phyloP scores from a whole-genome alignment of 106 monocot species.

The Narthecium ossifragum region DNA sequence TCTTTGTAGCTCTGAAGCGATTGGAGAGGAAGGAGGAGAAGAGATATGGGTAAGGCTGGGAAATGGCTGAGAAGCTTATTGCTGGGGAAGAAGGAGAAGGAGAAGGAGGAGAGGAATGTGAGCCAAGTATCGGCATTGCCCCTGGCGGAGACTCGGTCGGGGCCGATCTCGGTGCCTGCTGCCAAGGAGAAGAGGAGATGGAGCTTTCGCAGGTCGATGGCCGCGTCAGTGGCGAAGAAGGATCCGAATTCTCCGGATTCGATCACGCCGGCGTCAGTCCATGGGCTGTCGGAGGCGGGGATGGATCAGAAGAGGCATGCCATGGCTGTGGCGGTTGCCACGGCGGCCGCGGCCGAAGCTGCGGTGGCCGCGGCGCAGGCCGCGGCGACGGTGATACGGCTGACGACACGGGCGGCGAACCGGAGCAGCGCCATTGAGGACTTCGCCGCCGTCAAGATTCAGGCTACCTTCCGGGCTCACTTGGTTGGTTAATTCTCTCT shows the following conservation, averaged over 20 bases:
- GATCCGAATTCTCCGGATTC: background rate
- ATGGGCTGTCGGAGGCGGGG: slow-evolving; percentile 10
- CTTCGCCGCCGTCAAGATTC: slow-evolving; percentile 55
- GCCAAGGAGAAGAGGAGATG: slow-evolving; percentile 38
- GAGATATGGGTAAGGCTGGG: slow-evolving; percentile 31
- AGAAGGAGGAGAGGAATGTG: slow-evolving; percentile 4
- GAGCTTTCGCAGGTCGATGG: slow-evolving; percentile 38
- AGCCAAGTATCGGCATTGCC: background rate
- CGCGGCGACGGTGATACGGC: slow-evolving; percentile 29
- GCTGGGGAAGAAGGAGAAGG: slow-evolving; percentile 31
- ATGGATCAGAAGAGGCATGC: slow-evolving; percentile 45
- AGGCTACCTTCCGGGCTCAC: slow-evolving; percentile 50
- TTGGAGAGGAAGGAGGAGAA: background rate
- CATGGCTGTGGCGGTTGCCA: slow-evolving; percentile 39
- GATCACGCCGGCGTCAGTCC: background rate
- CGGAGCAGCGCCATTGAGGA: slow-evolving; percentile 24
- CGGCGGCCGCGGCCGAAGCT: slow-evolving; percentile 39
- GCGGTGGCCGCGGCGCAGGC: slow-evolving; percentile 42
- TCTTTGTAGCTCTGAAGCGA: background rate
- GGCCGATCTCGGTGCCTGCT: background rate
- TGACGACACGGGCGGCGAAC: slow-evolving; percentile 6
- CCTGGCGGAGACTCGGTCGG: slow-evolving; percentile 1
- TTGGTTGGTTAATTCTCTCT: slow-evolving; percentile 38
- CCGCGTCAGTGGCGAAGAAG: slow-evolving; percentile 5
- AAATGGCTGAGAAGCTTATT: slow-evolving; percentile 38